Percentiles rank a stretch among this genome's conserved stretches.
These are phyloP conservation scores for Neurospora hispaniola DNA, from an alignment of 495 filamentous ascomycete species.

Conservation along the genomic window DNA sequence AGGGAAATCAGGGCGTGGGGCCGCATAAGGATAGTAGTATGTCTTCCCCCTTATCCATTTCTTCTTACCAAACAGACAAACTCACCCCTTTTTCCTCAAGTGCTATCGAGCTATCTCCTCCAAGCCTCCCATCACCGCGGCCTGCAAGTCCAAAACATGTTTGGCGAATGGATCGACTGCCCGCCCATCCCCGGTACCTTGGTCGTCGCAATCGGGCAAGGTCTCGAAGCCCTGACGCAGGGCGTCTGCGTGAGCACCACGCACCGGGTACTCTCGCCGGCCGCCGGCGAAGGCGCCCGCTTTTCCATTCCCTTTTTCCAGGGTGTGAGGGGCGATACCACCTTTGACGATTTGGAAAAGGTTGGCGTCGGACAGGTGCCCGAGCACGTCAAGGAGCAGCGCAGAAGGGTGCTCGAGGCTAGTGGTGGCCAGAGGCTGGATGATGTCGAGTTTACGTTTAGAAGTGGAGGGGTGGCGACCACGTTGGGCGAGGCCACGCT, in stretches of 20 bases:
- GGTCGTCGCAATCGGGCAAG: constrained; percentile 89
- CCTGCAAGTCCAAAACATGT: constrained; percentile 81
- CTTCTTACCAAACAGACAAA: background rate
- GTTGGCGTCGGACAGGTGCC: constrained; percentile 56
- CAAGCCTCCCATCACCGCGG: constrained; percentile 73
- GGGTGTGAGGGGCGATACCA: constrained; percentile 72
- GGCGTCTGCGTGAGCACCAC: constrained; percentile 83
- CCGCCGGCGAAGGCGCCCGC: constrained; percentile 55
- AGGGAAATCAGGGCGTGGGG: constrained; percentile 62
- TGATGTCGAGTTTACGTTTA: constrained; percentile 74
- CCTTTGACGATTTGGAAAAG: constrained; percentile 56
- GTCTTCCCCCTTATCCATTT: background rate
- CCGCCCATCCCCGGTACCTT: constrained; percentile 52
- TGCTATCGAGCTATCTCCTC: constrained; percentile 77
- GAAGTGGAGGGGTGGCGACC: constrained; percentile 45
- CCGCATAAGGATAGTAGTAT: constrained; percentile 81
- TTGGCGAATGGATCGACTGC: constrained; percentile 68
- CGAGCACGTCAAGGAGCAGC: constrained; percentile 46
- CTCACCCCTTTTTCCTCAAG: background rate
- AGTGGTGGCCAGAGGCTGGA: constrained; percentile 43
- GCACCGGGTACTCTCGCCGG: constrained; percentile 65
- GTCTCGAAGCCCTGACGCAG: constrained; percentile 79
- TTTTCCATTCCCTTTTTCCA: constrained; percentile 91
- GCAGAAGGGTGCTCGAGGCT: constrained; percentile 38
- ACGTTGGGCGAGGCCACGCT: constrained; percentile 75